These are phyloP conservation scores for Scutellaria galericulata DNA, from an alignment of 257 asterid genomes.

Conservation along the genomic window DNA sequence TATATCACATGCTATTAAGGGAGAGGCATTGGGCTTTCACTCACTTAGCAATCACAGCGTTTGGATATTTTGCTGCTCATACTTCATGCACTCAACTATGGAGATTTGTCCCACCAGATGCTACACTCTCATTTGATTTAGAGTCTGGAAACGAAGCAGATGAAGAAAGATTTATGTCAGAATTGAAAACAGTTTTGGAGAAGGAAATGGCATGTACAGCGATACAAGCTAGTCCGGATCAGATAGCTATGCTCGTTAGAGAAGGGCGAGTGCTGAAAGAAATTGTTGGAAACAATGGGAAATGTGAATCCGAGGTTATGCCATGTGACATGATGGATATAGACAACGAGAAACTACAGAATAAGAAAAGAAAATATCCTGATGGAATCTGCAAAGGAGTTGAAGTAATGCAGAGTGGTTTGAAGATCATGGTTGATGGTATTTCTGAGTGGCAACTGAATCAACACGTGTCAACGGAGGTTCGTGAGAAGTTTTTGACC, in stretches of 20 bases:
- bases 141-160: conserved; percentile 68
- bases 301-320: conserved; percentile 32
- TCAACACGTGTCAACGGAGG: conserved; percentile 54
- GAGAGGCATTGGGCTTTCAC: conserved; percentile 93
- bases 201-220: conserved; percentile 63
- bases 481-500: conserved; percentile 55
- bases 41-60: conserved; percentile 76
- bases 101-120: conserved; percentile 91
- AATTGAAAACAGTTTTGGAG: conserved; percentile 77
- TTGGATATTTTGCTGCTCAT: conserved; percentile 82
- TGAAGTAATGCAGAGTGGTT: conserved; percentile 74
- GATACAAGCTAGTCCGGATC: conserved; percentile 46
- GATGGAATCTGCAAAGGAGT: conserved; percentile 79
- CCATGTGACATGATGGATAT: conserved; percentile 67
- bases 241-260: conserved; percentile 49
- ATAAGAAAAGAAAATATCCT: conserved; percentile 81
- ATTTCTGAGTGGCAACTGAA: conserved; percentile 70
- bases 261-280: conserved; percentile 67
- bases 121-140: conserved; percentile 83
- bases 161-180: conserved; percentile 84
- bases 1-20: conserved; percentile 73
- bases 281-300: conserved; percentile 31
- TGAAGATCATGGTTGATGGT: conserved; percentile 81
- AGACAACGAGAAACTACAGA: conserved; percentile 55
- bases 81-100: conserved; percentile 80